Conservation (phyloP, 78 protist species). For the Monosiga brevicollis region DNA sequence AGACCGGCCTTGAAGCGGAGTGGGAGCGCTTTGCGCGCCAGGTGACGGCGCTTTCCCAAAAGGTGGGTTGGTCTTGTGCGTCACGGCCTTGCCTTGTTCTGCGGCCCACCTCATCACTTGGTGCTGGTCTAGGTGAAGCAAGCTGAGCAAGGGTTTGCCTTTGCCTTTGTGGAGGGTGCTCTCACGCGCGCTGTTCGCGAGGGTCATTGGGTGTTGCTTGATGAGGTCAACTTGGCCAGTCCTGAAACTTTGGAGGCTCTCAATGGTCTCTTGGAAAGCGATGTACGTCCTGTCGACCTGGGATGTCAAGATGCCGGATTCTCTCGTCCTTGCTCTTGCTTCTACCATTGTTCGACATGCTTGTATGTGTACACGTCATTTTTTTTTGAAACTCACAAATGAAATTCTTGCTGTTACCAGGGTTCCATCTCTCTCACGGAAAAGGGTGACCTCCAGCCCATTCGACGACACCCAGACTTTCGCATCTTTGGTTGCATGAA, state of each 20-base stretch:
- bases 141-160: slow-evolving; percentile 57
- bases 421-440: slow-evolving; percentile 82
- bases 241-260: slow-evolving; percentile 86
- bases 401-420: no score
- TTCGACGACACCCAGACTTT: slow-evolving; percentile 87
- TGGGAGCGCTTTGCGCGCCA: no score
- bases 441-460: slow-evolving; percentile 69
- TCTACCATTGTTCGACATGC: no score
- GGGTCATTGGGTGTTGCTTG: slow-evolving; percentile 98
- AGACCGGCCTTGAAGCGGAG: no score
- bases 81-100: no score
- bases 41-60: no score
- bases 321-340: no score
- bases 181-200: slow-evolving; percentile 73
- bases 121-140: slow-evolving; percentile 32
- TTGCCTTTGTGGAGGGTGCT: slow-evolving; percentile 85
- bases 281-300: neutral
- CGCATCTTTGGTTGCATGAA: slow-evolving; percentile 97
- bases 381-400: no score
- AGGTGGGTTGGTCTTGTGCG: no score
- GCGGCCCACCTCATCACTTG: no score
- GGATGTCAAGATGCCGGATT: no score
- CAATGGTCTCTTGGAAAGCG: slow-evolving; percentile 60
- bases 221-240: slow-evolving; percentile 96
- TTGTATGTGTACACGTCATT: no score